Evolutionary conservation across 2,329 filamentous ascomycete species (phyloP).

Genomic region (Hyphodiscus sp.): DNA sequence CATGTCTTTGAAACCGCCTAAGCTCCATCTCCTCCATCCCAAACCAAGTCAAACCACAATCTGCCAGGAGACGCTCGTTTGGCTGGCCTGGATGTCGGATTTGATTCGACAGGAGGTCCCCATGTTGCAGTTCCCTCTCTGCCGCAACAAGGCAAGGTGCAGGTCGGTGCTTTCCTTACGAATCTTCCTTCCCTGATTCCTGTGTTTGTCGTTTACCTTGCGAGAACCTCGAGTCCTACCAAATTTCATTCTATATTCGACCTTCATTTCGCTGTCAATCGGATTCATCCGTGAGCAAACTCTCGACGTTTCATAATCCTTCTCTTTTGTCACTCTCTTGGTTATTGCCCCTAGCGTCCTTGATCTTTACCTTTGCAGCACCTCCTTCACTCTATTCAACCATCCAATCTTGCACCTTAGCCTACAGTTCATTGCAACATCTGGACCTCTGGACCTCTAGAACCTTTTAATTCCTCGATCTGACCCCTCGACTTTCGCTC

Average conservation of each 20-base stretch:
- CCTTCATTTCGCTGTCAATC: neutral
- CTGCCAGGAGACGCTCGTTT: neutral
- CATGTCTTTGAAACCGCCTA: neutral
- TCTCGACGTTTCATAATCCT: slow-evolving; percentile 21
- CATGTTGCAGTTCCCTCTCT: neutral
- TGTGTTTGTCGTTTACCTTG: slow-evolving; percentile 3
- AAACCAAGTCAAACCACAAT: neutral
- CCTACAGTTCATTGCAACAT: slow-evolving; percentile 11
- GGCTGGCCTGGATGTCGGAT: neutral
- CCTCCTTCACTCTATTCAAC: neutral
- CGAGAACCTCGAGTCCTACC: slow-evolving; percentile 5
- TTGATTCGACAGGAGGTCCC: neutral
- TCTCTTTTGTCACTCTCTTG: slow-evolving; percentile 21
- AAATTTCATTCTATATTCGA: slow-evolving; percentile 3
- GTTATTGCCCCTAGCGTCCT: slow-evolving; percentile 15
- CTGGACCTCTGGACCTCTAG: slow-evolving; percentile 15
- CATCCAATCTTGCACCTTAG: slow-evolving; percentile 7
- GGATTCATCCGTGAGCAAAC: slow-evolving; percentile 12
- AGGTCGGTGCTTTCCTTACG: slow-evolving; percentile 6
- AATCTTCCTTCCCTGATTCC: slow-evolving; percentile 4
- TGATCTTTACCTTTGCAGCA: neutral
- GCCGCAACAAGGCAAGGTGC: neutral
- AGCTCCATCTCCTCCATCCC: neutral
- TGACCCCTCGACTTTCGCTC: neutral
- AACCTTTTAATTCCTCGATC: slow-evolving; percentile 6